Conservation (phyloP, 2,329 filamentous ascomycete species). For the Fusarium tupiense region DNA sequence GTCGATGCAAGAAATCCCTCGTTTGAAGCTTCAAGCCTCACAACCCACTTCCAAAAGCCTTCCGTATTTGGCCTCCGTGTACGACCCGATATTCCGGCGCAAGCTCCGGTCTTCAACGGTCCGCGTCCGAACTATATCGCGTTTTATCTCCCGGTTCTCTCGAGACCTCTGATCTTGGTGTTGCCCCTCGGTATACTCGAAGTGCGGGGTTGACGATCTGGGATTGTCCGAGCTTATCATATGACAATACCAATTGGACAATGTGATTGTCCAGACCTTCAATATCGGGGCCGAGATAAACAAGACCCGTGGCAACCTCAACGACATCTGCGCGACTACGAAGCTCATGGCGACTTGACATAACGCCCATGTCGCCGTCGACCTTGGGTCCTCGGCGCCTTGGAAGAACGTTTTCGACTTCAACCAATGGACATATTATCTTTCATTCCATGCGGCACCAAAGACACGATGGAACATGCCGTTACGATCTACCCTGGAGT, state of each 20-base stretch:
- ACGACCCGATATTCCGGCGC: constrained; percentile 36
- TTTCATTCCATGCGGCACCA: background rate
- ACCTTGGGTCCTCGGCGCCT: background rate
- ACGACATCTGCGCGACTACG: background rate
- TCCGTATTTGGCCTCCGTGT: constrained; percentile 31
- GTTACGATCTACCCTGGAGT: background rate
- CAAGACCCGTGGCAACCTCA: background rate
- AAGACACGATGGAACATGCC: background rate
- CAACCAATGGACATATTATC: background rate
- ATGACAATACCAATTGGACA: background rate
- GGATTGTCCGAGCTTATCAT: background rate
- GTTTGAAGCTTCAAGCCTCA: constrained; percentile 14
- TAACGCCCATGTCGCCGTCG: background rate
- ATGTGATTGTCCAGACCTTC: background rate
- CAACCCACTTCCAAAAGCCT: background rate
- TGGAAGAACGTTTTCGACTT: background rate
- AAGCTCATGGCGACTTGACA: background rate
- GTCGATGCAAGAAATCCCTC: constrained; percentile 30
- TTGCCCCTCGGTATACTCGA: constrained; percentile 20
- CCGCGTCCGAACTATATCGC: background rate
- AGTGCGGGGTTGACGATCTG: constrained; percentile 30
- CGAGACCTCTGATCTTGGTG: background rate
- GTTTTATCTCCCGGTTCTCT: background rate
- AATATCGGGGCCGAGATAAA: background rate
- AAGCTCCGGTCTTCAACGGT: constrained; percentile 9